A percentile compares a stretch with the other conserved stretches of the same genome.
phyloP scores from a whole-genome alignment of 495 filamentous ascomycete species.

The Penicillium coffeae region DNA sequence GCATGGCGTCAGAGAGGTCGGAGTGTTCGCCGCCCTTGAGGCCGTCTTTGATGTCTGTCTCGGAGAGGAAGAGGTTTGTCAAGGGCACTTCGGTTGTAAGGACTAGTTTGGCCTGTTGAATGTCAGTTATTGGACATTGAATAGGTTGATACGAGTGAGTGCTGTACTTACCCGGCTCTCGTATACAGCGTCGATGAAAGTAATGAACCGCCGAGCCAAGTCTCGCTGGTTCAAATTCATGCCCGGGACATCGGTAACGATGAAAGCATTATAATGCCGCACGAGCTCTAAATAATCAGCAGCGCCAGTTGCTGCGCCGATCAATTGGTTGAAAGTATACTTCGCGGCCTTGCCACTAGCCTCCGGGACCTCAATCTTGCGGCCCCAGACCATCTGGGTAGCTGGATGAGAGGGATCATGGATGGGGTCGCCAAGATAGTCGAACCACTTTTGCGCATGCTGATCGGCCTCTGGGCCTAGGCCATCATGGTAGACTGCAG shows the following conservation, averaged over 20 bases:
- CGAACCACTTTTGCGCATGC: conserved; percentile 93
- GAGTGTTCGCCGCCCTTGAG: conserved; percentile 42
- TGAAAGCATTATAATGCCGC: conserved; percentile 84
- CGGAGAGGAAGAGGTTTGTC: conserved; percentile 82
- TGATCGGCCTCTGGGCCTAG: conserved; percentile 70
- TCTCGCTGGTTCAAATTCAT: conserved; percentile 88
- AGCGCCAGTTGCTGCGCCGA: conserved; percentile 80
- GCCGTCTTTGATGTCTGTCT: conserved; percentile 60
- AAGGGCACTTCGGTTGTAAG: conserved; percentile 84
- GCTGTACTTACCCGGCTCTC: conserved; percentile 58
- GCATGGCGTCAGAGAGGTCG: conserved; percentile 75
- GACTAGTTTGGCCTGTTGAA: conserved; percentile 79
- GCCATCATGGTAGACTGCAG: conserved; percentile 87
- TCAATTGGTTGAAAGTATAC: conserved; percentile 88
- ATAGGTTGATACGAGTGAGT: neutral
- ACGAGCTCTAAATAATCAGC: conserved; percentile 95
- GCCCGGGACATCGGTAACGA: conserved; percentile 84
- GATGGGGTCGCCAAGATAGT: conserved; percentile 80
- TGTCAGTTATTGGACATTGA: conserved; percentile 8
- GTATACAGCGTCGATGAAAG: conserved; percentile 94
- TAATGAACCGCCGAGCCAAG: conserved; percentile 89
- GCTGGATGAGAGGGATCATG: conserved; percentile 71
- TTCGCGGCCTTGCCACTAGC: conserved; percentile 84
- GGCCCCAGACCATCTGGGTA: conserved; percentile 88
- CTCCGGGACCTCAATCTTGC: conserved; percentile 78